phyloP scores from a whole-genome alignment of 2,329 filamentous ascomycete genomes.

The Pleurostoma richardsiae region DNA sequence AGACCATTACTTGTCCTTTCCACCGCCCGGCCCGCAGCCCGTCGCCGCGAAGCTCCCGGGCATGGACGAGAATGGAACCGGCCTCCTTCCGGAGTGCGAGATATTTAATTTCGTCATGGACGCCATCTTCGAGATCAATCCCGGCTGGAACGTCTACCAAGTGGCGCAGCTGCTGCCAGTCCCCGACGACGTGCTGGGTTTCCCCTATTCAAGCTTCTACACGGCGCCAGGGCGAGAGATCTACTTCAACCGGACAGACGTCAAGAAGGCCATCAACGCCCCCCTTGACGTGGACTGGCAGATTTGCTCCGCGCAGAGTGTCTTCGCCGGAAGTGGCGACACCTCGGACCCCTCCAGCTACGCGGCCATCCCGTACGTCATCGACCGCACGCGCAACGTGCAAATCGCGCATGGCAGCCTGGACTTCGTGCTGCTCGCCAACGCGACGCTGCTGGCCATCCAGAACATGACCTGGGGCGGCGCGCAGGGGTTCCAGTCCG shows the following conservation, averaged over 20 bases:
- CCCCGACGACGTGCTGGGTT: slow-evolving; percentile 7
- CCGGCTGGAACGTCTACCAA: slow-evolving; percentile 70
- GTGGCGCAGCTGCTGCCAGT: slow-evolving; percentile 50
- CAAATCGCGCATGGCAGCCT: slow-evolving; percentile 65
- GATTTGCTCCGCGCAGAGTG: slow-evolving; percentile 42
- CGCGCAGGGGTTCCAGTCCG: slow-evolving; percentile 56
- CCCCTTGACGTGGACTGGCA: slow-evolving; percentile 37
- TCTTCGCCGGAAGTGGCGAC: slow-evolving; percentile 35
- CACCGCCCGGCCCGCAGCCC: slow-evolving; percentile 55
- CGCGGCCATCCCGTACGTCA: slow-evolving; percentile 47
- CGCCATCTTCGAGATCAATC: slow-evolving; percentile 54
- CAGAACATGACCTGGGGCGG: slow-evolving; percentile 77
- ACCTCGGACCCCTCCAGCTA: slow-evolving; percentile 8
- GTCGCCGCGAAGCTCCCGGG: slow-evolving; percentile 28
- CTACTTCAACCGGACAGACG: slow-evolving; percentile 62
- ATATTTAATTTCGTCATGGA: slow-evolving; percentile 47
- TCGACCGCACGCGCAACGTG: slow-evolving; percentile 64
- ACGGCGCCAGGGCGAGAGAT: slow-evolving; percentile 51
- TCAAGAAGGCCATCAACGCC: slow-evolving; percentile 17
- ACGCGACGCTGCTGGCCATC: slow-evolving; percentile 62
- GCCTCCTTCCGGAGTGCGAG: slow-evolving; percentile 42
- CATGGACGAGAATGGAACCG: slow-evolving; percentile 23
- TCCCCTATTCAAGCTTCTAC: slow-evolving; percentile 57
- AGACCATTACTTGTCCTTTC: slow-evolving; percentile 57
- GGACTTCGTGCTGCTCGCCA: slow-evolving; percentile 61